phyloP scores from a whole-genome alignment of 116 monocot species.

The Iris pallida region DNA sequence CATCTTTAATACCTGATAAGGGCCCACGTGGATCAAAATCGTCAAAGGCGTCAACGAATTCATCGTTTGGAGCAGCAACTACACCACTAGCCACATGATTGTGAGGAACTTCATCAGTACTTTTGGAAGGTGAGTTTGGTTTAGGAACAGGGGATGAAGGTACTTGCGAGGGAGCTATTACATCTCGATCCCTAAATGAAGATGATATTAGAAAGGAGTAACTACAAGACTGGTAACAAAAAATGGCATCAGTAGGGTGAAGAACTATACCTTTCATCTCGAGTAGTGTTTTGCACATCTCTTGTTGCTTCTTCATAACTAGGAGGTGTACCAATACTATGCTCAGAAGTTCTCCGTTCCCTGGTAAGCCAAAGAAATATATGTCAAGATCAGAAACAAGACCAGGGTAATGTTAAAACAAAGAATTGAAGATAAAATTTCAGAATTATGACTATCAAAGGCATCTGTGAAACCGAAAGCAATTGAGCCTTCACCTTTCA shows the following conservation, averaged over 20 bases:
- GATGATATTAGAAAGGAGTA: not conserved
- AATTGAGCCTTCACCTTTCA: conserved; percentile 43
- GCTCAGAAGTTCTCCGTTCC: conserved; percentile 37
- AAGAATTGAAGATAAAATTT: not conserved
- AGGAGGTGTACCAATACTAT: conserved; percentile 44
- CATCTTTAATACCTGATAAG: conserved; percentile 44
- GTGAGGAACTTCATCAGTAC: conserved; percentile 10
- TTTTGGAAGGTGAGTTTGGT: conserved; percentile 12
- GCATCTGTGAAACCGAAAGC: not conserved
- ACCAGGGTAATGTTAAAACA: not conserved
- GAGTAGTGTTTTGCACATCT: conserved; percentile 22
- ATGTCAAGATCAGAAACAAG: not conserved
- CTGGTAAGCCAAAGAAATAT: conserved; percentile 21
- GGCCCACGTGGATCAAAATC: conserved; percentile 92
- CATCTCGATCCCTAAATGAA: conserved; percentile 39
- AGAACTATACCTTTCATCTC: conserved; percentile 48
- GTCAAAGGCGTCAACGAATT: conserved; percentile 47
- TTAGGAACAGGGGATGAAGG: conserved; percentile 24
- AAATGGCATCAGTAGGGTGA: not conserved
- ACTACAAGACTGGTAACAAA: not conserved
- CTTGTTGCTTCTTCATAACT: conserved; percentile 71
- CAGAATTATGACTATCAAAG: not conserved
- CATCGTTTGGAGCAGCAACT: conserved; percentile 8
- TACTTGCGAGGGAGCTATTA: conserved; percentile 16
- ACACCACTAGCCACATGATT: conserved; percentile 14